A percentile compares a stretch with the other conserved stretches of the same genome.
phyloP scores from a whole-genome alignment of 176 grass and related monocot species.

The Avena insularis region DNA sequence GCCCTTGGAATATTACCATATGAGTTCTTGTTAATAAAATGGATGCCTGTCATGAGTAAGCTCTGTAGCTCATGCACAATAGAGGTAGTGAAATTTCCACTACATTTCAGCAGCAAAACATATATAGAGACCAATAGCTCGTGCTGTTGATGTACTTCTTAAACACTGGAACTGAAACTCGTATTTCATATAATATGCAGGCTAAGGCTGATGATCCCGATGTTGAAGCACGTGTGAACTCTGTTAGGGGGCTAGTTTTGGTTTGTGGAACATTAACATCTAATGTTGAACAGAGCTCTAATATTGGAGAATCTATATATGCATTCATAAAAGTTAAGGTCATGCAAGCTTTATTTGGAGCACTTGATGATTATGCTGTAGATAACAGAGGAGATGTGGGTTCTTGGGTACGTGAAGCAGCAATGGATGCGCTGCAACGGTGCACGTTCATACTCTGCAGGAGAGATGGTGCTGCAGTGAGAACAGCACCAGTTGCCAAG shows the following conservation, averaged over 20 bases:
- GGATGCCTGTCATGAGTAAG: slow-evolving; percentile 73
- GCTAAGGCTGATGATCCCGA: slow-evolving; percentile 93
- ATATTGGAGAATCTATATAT: slow-evolving; percentile 56
- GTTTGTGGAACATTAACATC: slow-evolving; percentile 81
- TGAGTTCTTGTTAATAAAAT: slow-evolving; percentile 77
- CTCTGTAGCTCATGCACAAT: slow-evolving; percentile 90
- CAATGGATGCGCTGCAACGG: slow-evolving; percentile 90
- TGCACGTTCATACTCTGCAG: slow-evolving; percentile 82
- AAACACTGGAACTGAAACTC: slow-evolving; percentile 40
- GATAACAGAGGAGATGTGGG: slow-evolving; percentile 98
- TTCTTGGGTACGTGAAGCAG: slow-evolving; percentile 96
- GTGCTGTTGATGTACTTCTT: slow-evolving; percentile 33
- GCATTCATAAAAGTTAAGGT: slow-evolving; percentile 74
- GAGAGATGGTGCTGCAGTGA: slow-evolving; percentile 53
- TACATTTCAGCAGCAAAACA: slow-evolving; percentile 27
- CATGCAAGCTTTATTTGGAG: slow-evolving; percentile 75
- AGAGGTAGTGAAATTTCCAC: slow-evolving; percentile 63
- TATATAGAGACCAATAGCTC: background rate
- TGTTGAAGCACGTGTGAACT: slow-evolving; percentile 92
- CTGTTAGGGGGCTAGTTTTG: slow-evolving; percentile 75
- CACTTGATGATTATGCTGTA: slow-evolving; percentile 94
- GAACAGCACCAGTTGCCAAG: slow-evolving; percentile 3
- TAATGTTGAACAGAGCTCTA: slow-evolving; percentile 51
- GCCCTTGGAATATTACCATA: slow-evolving; percentile 89
- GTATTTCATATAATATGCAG: slow-evolving; percentile 56